Conservation (phyloP, 1,139 yeast species). For the Scheffersomyces segobiensis region DNA sequence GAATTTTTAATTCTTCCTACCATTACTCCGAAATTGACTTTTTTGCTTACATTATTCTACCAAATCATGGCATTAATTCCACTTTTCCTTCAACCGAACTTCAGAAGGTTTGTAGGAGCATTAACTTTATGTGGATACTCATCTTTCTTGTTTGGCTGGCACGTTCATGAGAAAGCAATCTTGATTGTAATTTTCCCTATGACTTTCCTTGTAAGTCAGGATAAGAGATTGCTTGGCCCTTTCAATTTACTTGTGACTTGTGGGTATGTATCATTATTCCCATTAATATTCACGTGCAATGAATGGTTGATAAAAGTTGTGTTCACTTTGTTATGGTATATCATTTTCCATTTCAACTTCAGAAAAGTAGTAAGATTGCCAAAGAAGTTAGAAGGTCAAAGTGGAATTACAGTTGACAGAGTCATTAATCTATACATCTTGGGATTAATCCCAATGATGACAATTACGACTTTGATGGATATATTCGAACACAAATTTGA, state of each 20-base stretch:
- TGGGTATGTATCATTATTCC: constrained; percentile 87
- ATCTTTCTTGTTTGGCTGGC: constrained; percentile 96
- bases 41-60: constrained; percentile 75
- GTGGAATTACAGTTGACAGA: constrained; percentile 66
- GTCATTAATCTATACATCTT: constrained; percentile 65
- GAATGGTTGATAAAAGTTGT: constrained; percentile 76
- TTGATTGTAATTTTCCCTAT: constrained; percentile 88
- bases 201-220: constrained; percentile 71
- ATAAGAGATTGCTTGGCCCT: constrained; percentile 68
- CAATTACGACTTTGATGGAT: constrained; percentile 55
- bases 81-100: constrained; percentile 71
- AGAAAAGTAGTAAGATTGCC: constrained; percentile 64
- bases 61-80: constrained; percentile 80
- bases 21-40: constrained; percentile 76
- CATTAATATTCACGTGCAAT: constrained; percentile 77
- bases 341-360: constrained; percentile 71
- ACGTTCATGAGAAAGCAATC: constrained; percentile 96
- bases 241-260: constrained; percentile 69
- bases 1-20: constrained; percentile 78
- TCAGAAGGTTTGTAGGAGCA: constrained; percentile 77
- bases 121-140: constrained; percentile 89
- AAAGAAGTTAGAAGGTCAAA: constrained; percentile 40
- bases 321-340: constrained; percentile 86
- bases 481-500: constrained; percentile 53
- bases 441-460: constrained; percentile 66